A percentile compares a stretch with the other conserved stretches of the same genome.
Evolutionary conservation across 495 filamentous ascomycete genomes (phyloP).

Genomic region (Pseudomonodictys pantanalensis): DNA sequence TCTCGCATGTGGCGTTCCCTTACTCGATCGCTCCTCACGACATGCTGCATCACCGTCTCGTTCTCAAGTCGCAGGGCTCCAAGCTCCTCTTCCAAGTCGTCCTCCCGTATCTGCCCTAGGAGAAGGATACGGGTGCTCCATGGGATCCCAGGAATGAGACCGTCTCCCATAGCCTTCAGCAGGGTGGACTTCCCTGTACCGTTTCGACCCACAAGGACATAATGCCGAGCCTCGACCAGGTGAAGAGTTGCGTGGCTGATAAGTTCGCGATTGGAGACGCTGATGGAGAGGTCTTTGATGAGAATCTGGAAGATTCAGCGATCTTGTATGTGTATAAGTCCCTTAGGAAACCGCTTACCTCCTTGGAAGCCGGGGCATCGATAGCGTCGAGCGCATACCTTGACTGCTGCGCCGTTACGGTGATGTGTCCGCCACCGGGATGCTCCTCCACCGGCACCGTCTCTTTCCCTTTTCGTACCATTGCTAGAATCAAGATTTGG

Average conservation of each 20-base stretch:
- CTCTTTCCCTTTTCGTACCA: constrained; percentile 33
- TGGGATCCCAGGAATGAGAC: constrained; percentile 75
- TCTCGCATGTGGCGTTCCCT: constrained; percentile 55
- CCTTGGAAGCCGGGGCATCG: constrained; percentile 31
- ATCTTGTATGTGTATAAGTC: background rate
- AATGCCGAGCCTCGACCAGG: constrained; percentile 66
- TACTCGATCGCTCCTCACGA: constrained; percentile 62
- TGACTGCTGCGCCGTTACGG: constrained; percentile 31
- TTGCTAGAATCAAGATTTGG: background rate
- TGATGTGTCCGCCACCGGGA: constrained; percentile 19
- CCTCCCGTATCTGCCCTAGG: constrained; percentile 62
- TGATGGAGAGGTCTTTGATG: constrained; percentile 39
- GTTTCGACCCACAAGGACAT: constrained; percentile 74
- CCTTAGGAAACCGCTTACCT: constrained; percentile 14
- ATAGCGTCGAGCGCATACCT: constrained; percentile 32
- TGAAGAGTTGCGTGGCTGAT: constrained; percentile 64
- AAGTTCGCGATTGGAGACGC: constrained; percentile 59
- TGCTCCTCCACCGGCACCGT: constrained; percentile 3
- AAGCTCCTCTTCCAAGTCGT: constrained; percentile 33
- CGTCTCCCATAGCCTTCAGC: constrained; percentile 69
- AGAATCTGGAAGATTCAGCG: constrained; percentile 28
- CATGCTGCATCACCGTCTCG: constrained; percentile 61
- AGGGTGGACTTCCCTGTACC: constrained; percentile 79
- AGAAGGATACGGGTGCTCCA: constrained; percentile 64
- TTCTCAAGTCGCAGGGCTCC: constrained; percentile 16